Conservation (phyloP, 148 eudicot genomes). For the Amaranthus palmeri region DNA sequence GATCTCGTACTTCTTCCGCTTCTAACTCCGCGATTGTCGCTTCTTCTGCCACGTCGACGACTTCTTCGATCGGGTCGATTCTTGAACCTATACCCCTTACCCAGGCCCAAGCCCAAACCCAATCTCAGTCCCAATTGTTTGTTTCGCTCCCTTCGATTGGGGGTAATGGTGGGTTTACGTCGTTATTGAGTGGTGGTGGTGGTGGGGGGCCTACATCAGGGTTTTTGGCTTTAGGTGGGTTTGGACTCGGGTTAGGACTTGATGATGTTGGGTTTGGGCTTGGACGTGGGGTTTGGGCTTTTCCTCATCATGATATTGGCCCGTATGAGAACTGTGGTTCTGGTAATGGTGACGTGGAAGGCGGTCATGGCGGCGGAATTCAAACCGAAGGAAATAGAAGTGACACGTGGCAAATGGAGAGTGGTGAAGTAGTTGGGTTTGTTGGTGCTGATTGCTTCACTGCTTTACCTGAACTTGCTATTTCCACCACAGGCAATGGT, state of each 20-base stretch:
- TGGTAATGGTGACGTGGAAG: constrained; percentile 19
- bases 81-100: constrained; percentile 11
- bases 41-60: constrained; percentile 4
- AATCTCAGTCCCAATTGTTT: neutral
- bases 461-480: constrained; percentile 58
- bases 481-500: constrained; percentile 44
- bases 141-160: constrained; percentile 9
- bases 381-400: constrained; percentile 19
- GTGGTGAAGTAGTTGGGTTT: constrained; percentile 38
- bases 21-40: constrained; percentile 4
- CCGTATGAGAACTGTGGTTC: constrained; percentile 13
- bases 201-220: neutral
- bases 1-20: constrained; percentile 37
- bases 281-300: constrained; percentile 35
- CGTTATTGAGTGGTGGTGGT: constrained; percentile 22
- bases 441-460: constrained; percentile 32
- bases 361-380: constrained; percentile 14
- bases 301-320: constrained; percentile 24
- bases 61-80: constrained; percentile 13
- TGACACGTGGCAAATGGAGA: constrained; percentile 59
- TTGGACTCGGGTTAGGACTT: constrained; percentile 44
- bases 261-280: constrained; percentile 43
- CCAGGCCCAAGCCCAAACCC: neutral
- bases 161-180: constrained; percentile 43
- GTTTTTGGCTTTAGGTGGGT: constrained; percentile 39